A percentile compares a stretch with the other conserved stretches of the same genome.
Conservation (phyloP, 495 filamentous ascomycete genomes). For the Usnea hakonensis region DNA sequence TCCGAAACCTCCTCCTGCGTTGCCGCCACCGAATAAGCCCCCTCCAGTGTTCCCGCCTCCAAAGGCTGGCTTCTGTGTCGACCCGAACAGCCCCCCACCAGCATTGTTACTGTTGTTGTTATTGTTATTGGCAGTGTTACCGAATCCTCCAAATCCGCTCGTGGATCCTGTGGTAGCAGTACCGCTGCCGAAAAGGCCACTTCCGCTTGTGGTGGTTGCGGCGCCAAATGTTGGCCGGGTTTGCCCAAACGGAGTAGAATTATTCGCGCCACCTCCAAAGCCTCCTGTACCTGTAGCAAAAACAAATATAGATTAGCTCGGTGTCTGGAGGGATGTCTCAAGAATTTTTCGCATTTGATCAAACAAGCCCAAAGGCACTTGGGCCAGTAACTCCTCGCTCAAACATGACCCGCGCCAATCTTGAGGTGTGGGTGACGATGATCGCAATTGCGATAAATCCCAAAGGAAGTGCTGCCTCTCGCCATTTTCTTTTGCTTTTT, state of each 20-base stretch:
- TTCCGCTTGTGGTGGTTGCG: conserved; percentile 32
- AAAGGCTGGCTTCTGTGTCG: conserved; percentile 35
- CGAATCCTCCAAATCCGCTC: conserved; percentile 51
- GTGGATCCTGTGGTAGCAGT: conserved; percentile 39
- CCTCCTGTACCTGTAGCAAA: conserved; percentile 29
- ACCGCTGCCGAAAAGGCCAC: conserved; percentile 38
- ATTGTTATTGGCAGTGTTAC: conserved; percentile 33
- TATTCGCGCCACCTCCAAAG: conserved; percentile 40
- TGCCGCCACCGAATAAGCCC: conserved; percentile 41
- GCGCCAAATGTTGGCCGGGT: conserved; percentile 36
- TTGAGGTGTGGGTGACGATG: background rate
- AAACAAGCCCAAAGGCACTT: background rate
- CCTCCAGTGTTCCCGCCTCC: conserved; percentile 36
- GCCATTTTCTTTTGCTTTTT: background rate
- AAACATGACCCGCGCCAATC: background rate
- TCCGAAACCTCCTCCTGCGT: conserved; percentile 33
- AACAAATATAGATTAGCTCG: conserved; percentile 18
- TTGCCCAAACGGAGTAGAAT: conserved; percentile 29
- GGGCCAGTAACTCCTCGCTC: background rate
- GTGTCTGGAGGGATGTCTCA: conserved; percentile 25
- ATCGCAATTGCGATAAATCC: conserved; percentile 14
- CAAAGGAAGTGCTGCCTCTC: conserved; percentile 3
- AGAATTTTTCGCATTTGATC: conserved; percentile 20
- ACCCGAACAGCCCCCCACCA: conserved; percentile 44
- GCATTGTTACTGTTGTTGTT: conserved; percentile 40